Percentiles rank a stretch among this genome's conserved stretches.
Conservation (phyloP, 129 eudicot species). For the Cynara cardunculus region DNA sequence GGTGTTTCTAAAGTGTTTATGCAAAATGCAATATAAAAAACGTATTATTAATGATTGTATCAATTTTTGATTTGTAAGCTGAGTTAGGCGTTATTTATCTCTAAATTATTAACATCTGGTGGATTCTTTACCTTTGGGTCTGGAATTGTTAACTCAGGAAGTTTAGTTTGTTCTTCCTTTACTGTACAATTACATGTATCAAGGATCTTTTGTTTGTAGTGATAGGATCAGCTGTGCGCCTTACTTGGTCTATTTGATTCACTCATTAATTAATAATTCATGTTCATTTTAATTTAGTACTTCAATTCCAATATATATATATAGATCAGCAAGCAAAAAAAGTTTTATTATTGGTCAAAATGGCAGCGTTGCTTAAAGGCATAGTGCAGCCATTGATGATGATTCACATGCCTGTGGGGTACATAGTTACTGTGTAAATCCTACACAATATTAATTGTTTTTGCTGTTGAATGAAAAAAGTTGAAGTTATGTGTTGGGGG, state of each 20-base stretch:
- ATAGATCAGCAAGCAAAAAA: not conserved
- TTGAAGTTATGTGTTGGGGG: conserved; percentile 24
- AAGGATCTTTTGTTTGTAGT: not conserved
- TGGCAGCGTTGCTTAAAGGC: conserved; percentile 10
- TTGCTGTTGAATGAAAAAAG: conserved; percentile 30
- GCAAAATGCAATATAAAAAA: too few species aligned
- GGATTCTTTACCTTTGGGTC: not conserved
- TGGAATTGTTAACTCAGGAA: not conserved
- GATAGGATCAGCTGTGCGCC: not conserved
- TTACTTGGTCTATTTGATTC: not conserved
- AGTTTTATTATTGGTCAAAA: not conserved
- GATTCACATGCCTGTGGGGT: conserved; percentile 41
- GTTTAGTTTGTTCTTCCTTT: not conserved
- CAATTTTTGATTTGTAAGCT: too few species aligned
- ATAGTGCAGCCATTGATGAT: conserved; percentile 32
- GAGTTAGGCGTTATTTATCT: too few species aligned
- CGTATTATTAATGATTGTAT: too few species aligned
- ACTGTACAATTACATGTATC: too few species aligned
- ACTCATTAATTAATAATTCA: not conserved
- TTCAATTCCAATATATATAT: not conserved
- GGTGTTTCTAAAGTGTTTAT: too few species aligned
- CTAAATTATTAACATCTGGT: not conserved
- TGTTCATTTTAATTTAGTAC: not conserved
- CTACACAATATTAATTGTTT: conserved; percentile 33
- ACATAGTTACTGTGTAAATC: conserved; percentile 27